A percentile compares a stretch with the other conserved stretches of the same genome.
Evolutionary conservation across 352 stramenopile genomes (phyloP).

Genomic region (Phytopythium ostracodes): DNA sequence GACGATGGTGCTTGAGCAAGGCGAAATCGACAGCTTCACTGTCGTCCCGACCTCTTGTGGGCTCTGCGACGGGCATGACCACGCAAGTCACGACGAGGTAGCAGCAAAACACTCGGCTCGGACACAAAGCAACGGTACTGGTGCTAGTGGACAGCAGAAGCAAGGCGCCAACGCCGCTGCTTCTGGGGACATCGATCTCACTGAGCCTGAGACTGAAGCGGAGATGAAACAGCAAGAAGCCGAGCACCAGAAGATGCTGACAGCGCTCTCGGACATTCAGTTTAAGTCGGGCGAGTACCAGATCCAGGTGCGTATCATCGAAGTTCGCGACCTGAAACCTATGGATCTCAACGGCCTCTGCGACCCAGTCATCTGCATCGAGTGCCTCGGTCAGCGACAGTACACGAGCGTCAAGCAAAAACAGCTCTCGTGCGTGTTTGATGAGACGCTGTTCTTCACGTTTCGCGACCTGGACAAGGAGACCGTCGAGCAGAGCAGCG

Average conservation of each 20-base stretch:
- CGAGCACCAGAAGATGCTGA: constrained; percentile 71
- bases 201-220: constrained; percentile 38
- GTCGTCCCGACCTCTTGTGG: constrained; percentile 39
- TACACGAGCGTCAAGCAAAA: constrained; percentile 83
- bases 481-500: constrained; percentile 59
- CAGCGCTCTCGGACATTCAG: constrained; percentile 66
- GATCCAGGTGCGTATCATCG: constrained; percentile 84
- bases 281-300: constrained; percentile 85
- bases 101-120: constrained; percentile 6
- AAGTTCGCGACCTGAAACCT: constrained; percentile 87
- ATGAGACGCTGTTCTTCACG: constrained; percentile 90
- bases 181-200: constrained; percentile 29
- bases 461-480: constrained; percentile 79
- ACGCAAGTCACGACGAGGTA: constrained; percentile 8
- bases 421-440: constrained; percentile 85
- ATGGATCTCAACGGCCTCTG: constrained; percentile 84
- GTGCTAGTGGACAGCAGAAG: constrained; percentile 13
- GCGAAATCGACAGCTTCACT: constrained; percentile 62
- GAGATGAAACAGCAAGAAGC: constrained; percentile 63
- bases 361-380: constrained; percentile 86
- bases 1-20: constrained; percentile 55
- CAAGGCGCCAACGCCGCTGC: constrained; percentile 20
- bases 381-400: constrained; percentile 77
- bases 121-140: constrained; percentile 14
- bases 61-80: constrained; percentile 22